Conservation (phyloP, 352 stramenopile genomes). For the Globisporangium spinosum region DNA sequence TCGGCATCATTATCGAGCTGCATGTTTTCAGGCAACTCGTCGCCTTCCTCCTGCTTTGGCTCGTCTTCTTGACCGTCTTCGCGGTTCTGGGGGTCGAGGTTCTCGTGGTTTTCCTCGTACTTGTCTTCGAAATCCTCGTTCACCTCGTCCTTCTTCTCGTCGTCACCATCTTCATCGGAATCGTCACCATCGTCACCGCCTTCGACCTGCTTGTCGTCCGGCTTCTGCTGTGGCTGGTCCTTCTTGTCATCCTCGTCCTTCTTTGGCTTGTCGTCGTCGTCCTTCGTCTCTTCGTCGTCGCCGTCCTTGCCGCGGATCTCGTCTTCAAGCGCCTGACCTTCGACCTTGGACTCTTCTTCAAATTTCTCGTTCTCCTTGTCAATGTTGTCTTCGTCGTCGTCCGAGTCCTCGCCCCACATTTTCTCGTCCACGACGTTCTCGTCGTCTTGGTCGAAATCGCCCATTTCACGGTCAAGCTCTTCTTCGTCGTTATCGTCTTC, state of each 20-base stretch:
- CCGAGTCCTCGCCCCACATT: conserved; percentile 94
- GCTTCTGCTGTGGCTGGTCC: conserved; percentile 30
- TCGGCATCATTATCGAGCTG: conserved; percentile 67
- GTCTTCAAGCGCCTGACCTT: conserved; percentile 78
- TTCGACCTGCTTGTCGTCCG: conserved; percentile 46
- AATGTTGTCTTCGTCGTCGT: conserved; percentile 92
- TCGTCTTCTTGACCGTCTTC: conserved; percentile 46
- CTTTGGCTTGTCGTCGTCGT: conserved; percentile 61
- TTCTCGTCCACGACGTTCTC: conserved; percentile 99
- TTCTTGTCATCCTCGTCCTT: conserved; percentile 40
- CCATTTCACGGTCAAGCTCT: conserved; percentile 99
- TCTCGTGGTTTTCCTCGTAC: conserved; percentile 71
- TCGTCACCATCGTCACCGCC: conserved; percentile 39
- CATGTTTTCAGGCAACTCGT: conserved; percentile 84
- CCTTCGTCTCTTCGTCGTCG: conserved; percentile 81
- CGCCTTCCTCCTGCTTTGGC: conserved; percentile 54
- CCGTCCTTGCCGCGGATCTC: conserved; percentile 89
- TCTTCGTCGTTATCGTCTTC: conserved; percentile 87
- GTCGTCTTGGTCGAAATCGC: conserved; percentile 93
- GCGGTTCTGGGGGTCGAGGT: conserved; percentile 52
- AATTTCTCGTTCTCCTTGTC: conserved; percentile 96
- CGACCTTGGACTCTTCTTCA: conserved; percentile 82
- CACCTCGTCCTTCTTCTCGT: conserved; percentile 81
- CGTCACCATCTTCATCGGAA: conserved; percentile 31
- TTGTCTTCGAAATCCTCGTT: conserved; percentile 91